Evolutionary conservation across 164 flowering plant genomes (phyloP).

Genomic region (Magnolia kwangsiensis): DNA sequence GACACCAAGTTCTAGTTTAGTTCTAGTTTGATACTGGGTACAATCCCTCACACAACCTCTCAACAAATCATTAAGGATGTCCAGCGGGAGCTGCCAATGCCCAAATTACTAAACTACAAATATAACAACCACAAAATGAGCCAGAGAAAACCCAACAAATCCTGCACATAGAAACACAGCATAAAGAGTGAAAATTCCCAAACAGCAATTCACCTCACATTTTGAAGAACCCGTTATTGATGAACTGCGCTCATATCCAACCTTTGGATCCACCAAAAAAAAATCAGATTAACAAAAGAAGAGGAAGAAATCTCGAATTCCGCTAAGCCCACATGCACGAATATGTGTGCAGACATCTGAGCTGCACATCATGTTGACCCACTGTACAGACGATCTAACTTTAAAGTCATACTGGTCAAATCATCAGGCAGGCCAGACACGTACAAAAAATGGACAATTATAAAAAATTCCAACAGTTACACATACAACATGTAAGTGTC

Average conservation of each 20-base stretch:
- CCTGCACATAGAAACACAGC: background rate
- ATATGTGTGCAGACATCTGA: background rate
- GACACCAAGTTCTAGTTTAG: no score
- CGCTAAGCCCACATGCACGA: background rate
- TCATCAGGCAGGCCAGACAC: background rate
- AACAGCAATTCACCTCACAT: background rate
- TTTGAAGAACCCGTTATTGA: background rate
- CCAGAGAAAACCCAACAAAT: background rate
- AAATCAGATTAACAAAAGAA: background rate
- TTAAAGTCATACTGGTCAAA: background rate
- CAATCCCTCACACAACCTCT: background rate
- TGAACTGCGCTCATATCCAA: background rate
- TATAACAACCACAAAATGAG: background rate
- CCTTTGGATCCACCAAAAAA: background rate
- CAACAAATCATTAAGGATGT: background rate
- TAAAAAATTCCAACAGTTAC: background rate
- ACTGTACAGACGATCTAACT: background rate
- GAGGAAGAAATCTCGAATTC: no score
- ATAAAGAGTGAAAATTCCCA: background rate
- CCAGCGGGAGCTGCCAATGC: background rate
- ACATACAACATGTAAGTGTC: background rate
- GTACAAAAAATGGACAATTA: background rate
- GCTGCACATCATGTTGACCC: background rate
- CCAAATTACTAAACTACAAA: background rate
- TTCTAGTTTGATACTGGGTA: no score